phyloP scores from a whole-genome alignment of 2,329 filamentous ascomycete genomes.

The Talaromyces amestolkiae region DNA sequence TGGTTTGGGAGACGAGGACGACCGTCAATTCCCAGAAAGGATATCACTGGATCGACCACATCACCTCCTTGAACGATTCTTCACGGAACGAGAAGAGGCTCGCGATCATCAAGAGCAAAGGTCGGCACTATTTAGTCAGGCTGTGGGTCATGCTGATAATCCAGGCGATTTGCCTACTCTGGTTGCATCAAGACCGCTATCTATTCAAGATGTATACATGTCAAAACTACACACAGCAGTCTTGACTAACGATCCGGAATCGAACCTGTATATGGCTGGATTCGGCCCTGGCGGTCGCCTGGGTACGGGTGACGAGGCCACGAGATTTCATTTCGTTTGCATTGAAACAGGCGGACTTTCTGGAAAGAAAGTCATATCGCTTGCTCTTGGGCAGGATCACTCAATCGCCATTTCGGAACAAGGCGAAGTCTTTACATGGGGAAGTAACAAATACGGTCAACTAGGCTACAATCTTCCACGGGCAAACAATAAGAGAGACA shows the following conservation, averaged over 20 bases:
- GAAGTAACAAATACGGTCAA: constrained; percentile 79
- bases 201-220: constrained; percentile 78
- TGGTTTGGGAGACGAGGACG: constrained; percentile 92
- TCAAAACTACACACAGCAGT: constrained; percentile 91
- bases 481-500: constrained; percentile 65
- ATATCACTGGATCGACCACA: constrained; percentile 73
- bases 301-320: constrained; percentile 85
- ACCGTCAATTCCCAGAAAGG: constrained; percentile 88
- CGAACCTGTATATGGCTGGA: constrained; percentile 89
- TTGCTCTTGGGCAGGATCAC: constrained; percentile 89
- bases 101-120: constrained; percentile 34
- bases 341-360: constrained; percentile 71
- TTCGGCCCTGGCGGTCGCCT: constrained; percentile 87
- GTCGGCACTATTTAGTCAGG: constrained; percentile 15
- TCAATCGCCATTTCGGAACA: constrained; percentile 78
- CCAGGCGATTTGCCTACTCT: constrained; percentile 66
- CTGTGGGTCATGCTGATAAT: constrained; percentile 29
- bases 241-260: constrained; percentile 79
- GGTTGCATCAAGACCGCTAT: constrained; percentile 67
- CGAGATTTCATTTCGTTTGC: constrained; percentile 79
- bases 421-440: constrained; percentile 95
- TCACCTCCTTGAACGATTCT: constrained; percentile 70
- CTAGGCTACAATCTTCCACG: constrained; percentile 78
- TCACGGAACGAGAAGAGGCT: constrained; percentile 59
- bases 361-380: constrained; percentile 70